These are phyloP conservation scores for Colletotrichum costaricense DNA, from an alignment of 2,329 filamentous ascomycete species.

Conservation along the genomic window DNA sequence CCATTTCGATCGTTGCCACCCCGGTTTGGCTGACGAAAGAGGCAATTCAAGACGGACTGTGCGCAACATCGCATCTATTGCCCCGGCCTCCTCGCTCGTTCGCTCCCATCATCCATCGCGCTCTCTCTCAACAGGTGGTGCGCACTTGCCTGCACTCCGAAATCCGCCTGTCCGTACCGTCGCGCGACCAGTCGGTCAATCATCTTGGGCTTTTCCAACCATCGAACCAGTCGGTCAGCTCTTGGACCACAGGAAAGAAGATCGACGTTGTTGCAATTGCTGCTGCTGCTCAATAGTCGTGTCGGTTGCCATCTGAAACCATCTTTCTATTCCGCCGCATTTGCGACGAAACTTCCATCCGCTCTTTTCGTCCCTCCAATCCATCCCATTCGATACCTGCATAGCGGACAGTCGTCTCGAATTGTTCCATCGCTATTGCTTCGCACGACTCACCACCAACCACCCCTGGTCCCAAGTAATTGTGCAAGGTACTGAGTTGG, in stretches of 20 bases:
- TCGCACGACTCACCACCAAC: neutral
- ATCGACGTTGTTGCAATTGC: neutral
- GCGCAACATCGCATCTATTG: constrained; percentile 22
- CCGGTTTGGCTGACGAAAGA: neutral
- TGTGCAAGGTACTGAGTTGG: constrained; percentile 18
- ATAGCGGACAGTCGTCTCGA: constrained; percentile 5
- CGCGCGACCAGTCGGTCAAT: neutral
- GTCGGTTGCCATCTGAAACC: constrained; percentile 1
- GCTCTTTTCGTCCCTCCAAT: neutral
- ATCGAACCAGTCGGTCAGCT: constrained; percentile 28
- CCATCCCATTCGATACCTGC: neutral
- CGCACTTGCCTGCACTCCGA: neutral
- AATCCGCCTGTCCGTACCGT: neutral
- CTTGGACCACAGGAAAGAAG: neutral
- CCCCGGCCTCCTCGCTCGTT: neutral
- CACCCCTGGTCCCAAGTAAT: constrained; percentile 17
- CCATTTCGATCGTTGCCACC: neutral
- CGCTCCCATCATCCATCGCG: neutral
- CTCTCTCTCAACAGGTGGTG: neutral
- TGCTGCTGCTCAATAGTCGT: neutral
- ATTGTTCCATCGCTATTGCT: neutral
- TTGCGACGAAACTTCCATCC: constrained; percentile 3
- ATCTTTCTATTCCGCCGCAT: neutral
- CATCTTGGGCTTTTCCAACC: neutral
- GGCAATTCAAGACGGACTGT: constrained; percentile 7